Base-by-base conservation (phyloP, 2,329 filamentous ascomycete species). In the Aureobasidium pullulans region DNA sequence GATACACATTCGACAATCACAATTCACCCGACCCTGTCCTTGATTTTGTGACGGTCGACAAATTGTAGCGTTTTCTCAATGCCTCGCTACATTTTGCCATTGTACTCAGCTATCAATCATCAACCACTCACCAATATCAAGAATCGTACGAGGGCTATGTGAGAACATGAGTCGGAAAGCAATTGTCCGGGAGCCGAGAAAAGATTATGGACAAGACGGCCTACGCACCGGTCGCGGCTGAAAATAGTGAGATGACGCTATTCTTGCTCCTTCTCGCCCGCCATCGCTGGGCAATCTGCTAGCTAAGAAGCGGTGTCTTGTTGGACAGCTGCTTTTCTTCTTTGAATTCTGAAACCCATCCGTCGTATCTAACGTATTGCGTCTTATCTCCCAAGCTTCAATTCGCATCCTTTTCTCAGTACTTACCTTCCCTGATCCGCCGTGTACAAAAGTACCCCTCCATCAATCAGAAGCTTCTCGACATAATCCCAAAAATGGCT, bases 201-300 rank as follows among this genome's bases (percentile, higher is more conserved):
- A 44, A 16, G 29, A 42, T n/a, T n/a, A 10, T 19, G 15, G 23
- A 43, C 10, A 32, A 29, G 28, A 42, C 6, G 36, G 48, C 48
- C 19, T 29, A 28, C 9, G 19, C 36, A 40, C 36, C 37, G 34
- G 36, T 36, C 48, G 48, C 23, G 36, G 48, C 48, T 40, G 48
- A 40, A 40, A 54, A 43, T 54, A 42, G 50, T 54, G 37, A 54
- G 34, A 54, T 54, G 50, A 54, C 50, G 50, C 50, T 54, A 8
- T 15, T 31, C 28, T 32, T 32, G 8, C 6, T n/a, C 28, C 16
- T 53, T 28, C 36, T 37, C 50, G 50, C 50, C 37, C 23, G 16
- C 42, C 50, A 37, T 29, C 31, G 47, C 44, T 54, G 50, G 50
- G 50, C 50, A 42, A 32, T 29, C 36, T 23, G 6, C 42, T 43